Percentiles rank a stretch among this genome's conserved stretches.
phyloP scores from a whole-genome alignment of 2,329 filamentous ascomycete genomes.

The Alternaria ventricosa region DNA sequence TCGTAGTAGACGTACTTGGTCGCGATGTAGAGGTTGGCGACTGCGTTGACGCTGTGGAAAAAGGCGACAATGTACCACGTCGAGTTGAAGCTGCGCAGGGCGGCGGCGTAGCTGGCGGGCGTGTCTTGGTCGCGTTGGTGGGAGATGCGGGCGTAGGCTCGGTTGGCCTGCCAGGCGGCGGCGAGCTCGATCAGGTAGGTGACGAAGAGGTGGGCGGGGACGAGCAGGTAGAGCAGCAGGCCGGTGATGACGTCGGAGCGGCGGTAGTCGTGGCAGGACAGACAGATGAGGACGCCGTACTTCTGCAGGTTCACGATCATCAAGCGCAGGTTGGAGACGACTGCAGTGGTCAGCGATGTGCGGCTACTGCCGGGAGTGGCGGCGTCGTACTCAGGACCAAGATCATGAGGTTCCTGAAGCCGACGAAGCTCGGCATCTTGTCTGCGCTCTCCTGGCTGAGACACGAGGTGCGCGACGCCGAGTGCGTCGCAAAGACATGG shows the following conservation, averaged over 20 bases:
- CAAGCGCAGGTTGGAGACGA: constrained; percentile 90
- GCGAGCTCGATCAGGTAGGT: constrained; percentile 88
- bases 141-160: constrained; percentile 63
- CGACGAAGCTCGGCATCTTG: constrained; percentile 80
- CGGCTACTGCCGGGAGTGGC: neutral
- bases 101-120: constrained; percentile 63
- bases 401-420: constrained; percentile 95
- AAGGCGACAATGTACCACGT: constrained; percentile 84
- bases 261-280: constrained; percentile 87
- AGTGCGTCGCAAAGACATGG: constrained; percentile 89
- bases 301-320: constrained; percentile 98
- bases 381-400: constrained; percentile 76
- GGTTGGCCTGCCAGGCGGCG: constrained; percentile 79
- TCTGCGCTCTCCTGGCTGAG: constrained; percentile 79
- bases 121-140: constrained; percentile 59
- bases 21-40: constrained; percentile 78
- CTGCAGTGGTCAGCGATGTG: constrained; percentile 54
- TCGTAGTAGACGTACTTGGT: constrained; percentile 87
- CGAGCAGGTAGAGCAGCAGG: constrained; percentile 79
- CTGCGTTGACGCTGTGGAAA: constrained; percentile 83
- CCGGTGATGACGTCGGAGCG: constrained; percentile 78
- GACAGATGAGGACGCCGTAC: constrained; percentile 94
- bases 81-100: constrained; percentile 68
- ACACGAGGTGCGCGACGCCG: constrained; percentile 73
- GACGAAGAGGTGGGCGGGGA: constrained; percentile 88